Evolutionary conservation across 305 asterid species (phyloP).

Genomic region (Nicotiana rustica): DNA sequence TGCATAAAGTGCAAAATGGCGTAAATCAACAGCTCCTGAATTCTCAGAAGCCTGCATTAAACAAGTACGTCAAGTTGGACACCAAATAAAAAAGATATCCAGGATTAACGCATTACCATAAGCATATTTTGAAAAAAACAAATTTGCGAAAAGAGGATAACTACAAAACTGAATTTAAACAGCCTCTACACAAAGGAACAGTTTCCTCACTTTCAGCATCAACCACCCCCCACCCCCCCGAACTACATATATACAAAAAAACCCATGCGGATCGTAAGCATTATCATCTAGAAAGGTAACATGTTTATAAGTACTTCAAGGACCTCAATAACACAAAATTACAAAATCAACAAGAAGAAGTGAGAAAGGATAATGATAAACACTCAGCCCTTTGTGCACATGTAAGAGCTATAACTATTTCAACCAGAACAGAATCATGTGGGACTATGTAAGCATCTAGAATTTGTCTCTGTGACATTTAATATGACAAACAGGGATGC

Average conservation of each 20-base stretch:
- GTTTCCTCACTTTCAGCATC: constrained; percentile 14
- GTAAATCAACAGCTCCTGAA: constrained; percentile 76
- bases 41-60: constrained; percentile 66
- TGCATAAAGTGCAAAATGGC: constrained; percentile 94
- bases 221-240: not conserved
- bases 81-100: not conserved
- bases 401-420: not conserved
- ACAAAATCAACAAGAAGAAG: constrained; percentile 17
- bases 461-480: constrained; percentile 7
- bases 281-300: not conserved
- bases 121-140: not conserved
- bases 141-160: not conserved
- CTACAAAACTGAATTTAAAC: constrained; percentile 12
- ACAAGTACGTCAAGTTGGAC: not conserved
- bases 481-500: constrained; percentile 4
- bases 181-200: not conserved
- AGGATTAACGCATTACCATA: not conserved
- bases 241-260: no score
- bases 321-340: constrained; percentile 10
- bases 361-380: not conserved
- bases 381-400: not conserved
- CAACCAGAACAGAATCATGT: not conserved
- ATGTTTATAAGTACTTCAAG: constrained; percentile 13
- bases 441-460: not conserved
- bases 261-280: constrained; percentile 5